These are phyloP conservation scores for Cystobasidium slooffiae DNA, from an alignment of 1,284 basidiomycete species.

Conservation along the genomic window DNA sequence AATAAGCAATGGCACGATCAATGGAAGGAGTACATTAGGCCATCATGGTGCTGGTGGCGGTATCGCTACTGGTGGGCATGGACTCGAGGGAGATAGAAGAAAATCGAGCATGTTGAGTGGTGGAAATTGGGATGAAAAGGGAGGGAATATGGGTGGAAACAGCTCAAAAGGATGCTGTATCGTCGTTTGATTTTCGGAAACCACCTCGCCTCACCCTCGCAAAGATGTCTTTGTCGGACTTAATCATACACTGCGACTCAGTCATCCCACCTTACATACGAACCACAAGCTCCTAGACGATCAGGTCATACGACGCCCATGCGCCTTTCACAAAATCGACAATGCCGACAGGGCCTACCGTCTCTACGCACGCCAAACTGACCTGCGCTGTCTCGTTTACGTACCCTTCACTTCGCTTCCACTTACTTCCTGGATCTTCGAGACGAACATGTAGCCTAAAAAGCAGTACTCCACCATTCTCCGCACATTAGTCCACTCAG, in stretches of 20 bases:
- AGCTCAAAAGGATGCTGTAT: conserved; percentile 56
- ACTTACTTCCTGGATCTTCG: too few relatives aligned
- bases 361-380: too few relatives aligned
- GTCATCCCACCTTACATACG: too few relatives aligned
- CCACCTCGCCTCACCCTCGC: neutral
- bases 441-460: too few relatives aligned
- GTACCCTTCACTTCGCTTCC: too few relatives aligned
- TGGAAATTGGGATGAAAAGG: conserved; percentile 55
- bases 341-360: too few relatives aligned
- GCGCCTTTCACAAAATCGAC: too few relatives aligned
- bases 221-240: neutral
- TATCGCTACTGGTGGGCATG: neutral
- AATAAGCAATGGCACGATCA: conserved; percentile 50
- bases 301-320: too few relatives aligned
- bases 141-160: conserved; percentile 18
- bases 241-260: neutral
- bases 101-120: conserved; percentile 57
- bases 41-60: neutral
- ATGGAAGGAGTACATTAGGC: conserved; percentile 14
- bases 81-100: conserved; percentile 13
- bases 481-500: too few relatives aligned
- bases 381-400: too few relatives aligned
- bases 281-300: too few relatives aligned
- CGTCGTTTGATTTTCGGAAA: conserved; percentile 53
- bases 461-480: too few relatives aligned